Evolutionary conservation across 306 rosid species (phyloP).

Genomic region (Quercus berberidifolia): DNA sequence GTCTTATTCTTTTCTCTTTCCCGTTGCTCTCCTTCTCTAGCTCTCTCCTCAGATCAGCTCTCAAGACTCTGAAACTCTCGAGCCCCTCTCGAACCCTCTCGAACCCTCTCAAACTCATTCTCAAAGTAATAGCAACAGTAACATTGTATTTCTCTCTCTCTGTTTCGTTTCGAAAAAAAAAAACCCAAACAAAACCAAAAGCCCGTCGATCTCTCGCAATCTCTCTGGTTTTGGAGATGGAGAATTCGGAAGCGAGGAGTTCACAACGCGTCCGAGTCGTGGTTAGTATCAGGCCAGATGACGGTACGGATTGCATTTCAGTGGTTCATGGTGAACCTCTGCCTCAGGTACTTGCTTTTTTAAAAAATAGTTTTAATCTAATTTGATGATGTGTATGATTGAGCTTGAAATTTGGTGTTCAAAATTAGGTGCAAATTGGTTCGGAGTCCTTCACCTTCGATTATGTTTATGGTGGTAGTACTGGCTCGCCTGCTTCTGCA

Average conservation of each 20-base stretch:
- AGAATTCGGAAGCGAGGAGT: constrained; percentile 40
- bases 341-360: constrained; percentile 54
- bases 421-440: constrained; percentile 73
- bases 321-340: constrained; percentile 61
- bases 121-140: no score
- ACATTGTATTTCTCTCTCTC: no score
- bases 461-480: constrained; percentile 54
- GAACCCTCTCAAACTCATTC: no score
- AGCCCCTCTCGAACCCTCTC: no score
- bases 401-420: not conserved
- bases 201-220: no score
- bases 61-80: no score
- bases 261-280: constrained; percentile 75
- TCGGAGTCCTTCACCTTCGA: constrained; percentile 79
- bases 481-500: constrained; percentile 38
- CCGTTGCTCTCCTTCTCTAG: no score
- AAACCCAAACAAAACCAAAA: no score
- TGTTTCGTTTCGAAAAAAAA: no score
- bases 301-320: constrained; percentile 85
- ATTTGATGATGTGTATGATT: not conserved
- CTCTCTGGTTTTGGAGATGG: constrained; percentile 37
- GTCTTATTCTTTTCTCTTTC: no score
- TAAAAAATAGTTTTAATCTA: not conserved
- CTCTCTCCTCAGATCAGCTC: no score
- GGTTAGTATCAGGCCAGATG: constrained; percentile 72